phyloP scores from a whole-genome alignment of 768 basidiomycete species.

The Solioccasus polychromus region DNA sequence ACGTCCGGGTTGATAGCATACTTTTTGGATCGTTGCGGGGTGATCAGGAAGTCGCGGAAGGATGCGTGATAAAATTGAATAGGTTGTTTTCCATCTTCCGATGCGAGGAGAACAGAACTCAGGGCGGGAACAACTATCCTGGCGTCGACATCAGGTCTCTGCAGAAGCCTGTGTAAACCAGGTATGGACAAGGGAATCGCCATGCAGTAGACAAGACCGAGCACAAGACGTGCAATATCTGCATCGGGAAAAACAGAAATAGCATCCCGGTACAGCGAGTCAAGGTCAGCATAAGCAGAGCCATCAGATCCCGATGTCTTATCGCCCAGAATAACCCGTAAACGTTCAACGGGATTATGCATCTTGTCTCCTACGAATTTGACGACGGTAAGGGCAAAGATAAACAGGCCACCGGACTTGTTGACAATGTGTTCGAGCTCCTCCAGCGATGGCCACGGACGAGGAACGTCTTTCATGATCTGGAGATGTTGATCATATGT shows the following conservation, averaged over 20 bases:
- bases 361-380: conserved; percentile 22
- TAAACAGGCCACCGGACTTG: conserved; percentile 26
- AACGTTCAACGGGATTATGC: conserved; percentile 11
- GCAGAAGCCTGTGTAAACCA: conserved; percentile 13
- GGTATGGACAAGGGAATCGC: conserved; percentile 9
- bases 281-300: conserved; percentile 20
- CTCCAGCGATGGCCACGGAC: conserved; percentile 24
- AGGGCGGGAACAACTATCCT: conserved; percentile 16
- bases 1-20: conserved; percentile 12
- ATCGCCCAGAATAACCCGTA: conserved; percentile 15
- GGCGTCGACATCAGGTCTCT: conserved; percentile 13
- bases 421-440: conserved; percentile 18
- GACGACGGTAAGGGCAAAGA: conserved; percentile 28
- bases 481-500: conserved; percentile 17
- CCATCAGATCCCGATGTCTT: background rate
- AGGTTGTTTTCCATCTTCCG: conserved; percentile 16
- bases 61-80: conserved; percentile 23
- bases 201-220: conserved; percentile 19
- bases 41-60: conserved; percentile 20
- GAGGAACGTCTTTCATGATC: conserved; percentile 16
- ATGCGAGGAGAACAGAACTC: conserved; percentile 16
- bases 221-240: conserved; percentile 15
- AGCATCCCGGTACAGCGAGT: conserved; percentile 18
- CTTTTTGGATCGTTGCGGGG: conserved; percentile 14
- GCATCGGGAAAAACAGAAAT: conserved; percentile 18